Percentiles rank a stretch among this genome's conserved stretches.
Evolutionary conservation across 1,284 basidiomycete species (phyloP).

Genomic region (Ceratobasidium sp.): DNA sequence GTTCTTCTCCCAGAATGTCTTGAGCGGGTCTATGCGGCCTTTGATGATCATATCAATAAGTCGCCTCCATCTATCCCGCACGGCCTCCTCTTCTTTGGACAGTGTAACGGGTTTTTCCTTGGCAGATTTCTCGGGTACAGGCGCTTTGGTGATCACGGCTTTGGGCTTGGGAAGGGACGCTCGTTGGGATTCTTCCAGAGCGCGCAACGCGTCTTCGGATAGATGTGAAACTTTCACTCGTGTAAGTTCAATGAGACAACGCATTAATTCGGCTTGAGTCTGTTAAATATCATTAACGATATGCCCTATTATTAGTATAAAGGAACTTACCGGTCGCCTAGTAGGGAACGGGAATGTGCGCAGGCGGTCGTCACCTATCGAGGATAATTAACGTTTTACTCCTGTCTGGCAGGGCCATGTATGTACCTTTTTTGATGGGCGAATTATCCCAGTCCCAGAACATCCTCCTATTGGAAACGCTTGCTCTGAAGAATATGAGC

Average conservation of each 20-base stretch:
- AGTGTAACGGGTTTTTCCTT: conserved; percentile 58
- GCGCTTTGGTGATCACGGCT: conserved; percentile 51
- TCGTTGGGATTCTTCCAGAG: conserved; percentile 84
- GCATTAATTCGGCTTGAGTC: conserved; percentile 88
- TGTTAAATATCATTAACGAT: conserved; percentile 49
- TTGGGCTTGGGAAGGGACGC: conserved; percentile 72
- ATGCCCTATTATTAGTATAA: not conserved
- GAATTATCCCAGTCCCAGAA: conserved; percentile 86
- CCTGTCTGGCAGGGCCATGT: not conserved
- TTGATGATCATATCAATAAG: conserved; percentile 87
- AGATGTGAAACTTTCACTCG: conserved; percentile 85
- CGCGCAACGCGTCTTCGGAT: conserved; percentile 80
- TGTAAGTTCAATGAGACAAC: conserved; percentile 87
- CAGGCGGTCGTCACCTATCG: conserved; percentile 70
- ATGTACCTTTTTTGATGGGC: conserved; percentile 60
- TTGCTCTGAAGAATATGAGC: conserved; percentile 87
- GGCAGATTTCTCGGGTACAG: conserved; percentile 55
- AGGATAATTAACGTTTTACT: not conserved
- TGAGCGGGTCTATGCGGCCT: conserved; percentile 81
- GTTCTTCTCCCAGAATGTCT: conserved; percentile 81
- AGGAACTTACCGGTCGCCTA: conserved; percentile 74
- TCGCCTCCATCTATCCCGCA: conserved; percentile 77
- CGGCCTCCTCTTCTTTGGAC: conserved; percentile 74
- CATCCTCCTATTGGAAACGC: conserved; percentile 79
- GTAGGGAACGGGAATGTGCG: conserved; percentile 93